Evolutionary conservation across 2,329 filamentous ascomycete genomes (phyloP).

Genomic region (Pseudocercospora fijiensis): DNA sequence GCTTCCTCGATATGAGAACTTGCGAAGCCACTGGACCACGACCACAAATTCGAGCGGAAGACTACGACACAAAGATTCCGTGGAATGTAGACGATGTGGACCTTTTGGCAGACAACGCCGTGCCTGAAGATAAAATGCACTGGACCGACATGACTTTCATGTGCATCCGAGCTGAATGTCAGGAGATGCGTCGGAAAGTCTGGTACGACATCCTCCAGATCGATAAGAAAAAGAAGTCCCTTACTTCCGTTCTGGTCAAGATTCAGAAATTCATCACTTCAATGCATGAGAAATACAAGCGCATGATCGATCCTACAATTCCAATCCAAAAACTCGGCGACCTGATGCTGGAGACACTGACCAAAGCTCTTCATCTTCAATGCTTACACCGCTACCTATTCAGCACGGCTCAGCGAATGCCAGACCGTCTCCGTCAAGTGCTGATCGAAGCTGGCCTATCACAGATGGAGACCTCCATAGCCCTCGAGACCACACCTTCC

Average conservation of each 20-base stretch:
- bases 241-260: constrained; percentile 65
- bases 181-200: constrained; percentile 68
- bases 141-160: constrained; percentile 70
- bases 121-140: constrained; percentile 49
- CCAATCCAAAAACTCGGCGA: constrained; percentile 64
- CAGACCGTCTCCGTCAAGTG: constrained; percentile 62
- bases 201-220: constrained; percentile 68
- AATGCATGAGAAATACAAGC: constrained; percentile 65
- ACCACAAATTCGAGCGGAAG: constrained; percentile 68
- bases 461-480: constrained; percentile 56
- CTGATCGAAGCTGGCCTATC: constrained; percentile 61
- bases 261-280: constrained; percentile 66
- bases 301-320: constrained; percentile 58
- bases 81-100: constrained; percentile 68
- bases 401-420: constrained; percentile 51
- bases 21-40: constrained; percentile 72
- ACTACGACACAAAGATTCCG: constrained; percentile 72
- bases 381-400: constrained; percentile 67
- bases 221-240: constrained; percentile 59
- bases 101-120: constrained; percentile 47
- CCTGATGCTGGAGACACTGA: constrained; percentile 63
- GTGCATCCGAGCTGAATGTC: constrained; percentile 69
- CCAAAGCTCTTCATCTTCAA: constrained; percentile 64
- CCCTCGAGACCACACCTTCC: constrained; percentile 54
- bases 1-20: constrained; percentile 72